Percentiles rank a stretch among this genome's conserved stretches.
These are phyloP conservation scores for Ascoidea tarda DNA, from an alignment of 805 yeast species.

Conservation along the genomic window DNA sequence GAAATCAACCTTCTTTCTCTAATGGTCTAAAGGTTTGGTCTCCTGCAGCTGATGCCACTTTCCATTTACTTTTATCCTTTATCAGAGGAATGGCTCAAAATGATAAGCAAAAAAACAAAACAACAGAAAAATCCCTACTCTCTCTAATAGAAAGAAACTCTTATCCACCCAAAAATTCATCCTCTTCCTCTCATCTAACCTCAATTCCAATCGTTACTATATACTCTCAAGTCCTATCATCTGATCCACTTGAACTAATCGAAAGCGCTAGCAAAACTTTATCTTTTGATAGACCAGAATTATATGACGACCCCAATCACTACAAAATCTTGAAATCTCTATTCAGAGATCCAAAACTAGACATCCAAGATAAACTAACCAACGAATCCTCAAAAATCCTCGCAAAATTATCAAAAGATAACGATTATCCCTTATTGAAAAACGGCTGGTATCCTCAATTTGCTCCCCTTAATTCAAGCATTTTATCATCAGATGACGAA, in stretches of 20 bases:
- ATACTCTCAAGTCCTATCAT: conserved; percentile 23
- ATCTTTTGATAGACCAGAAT: conserved; percentile 53
- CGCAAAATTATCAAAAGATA: conserved; percentile 19
- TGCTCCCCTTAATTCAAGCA: conserved; percentile 21
- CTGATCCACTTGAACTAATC: conserved; percentile 43
- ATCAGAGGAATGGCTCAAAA: conserved; percentile 63
- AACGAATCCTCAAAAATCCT: conserved; percentile 56
- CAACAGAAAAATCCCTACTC: conserved; percentile 54
- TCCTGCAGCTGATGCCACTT: conserved; percentile 73
- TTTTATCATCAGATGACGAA: conserved; percentile 18
- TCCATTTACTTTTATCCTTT: conserved; percentile 66
- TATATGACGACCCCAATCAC: conserved; percentile 66
- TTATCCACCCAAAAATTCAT: conserved; percentile 58
- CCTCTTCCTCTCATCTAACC: conserved; percentile 2
- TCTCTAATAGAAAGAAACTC: conserved; percentile 46
- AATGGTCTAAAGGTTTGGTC: conserved; percentile 70
- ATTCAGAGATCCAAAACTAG: conserved; percentile 40
- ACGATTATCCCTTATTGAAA: conserved; percentile 5
- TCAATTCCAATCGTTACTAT: conserved; percentile 42
- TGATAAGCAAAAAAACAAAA: conserved; percentile 37
- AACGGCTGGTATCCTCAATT: conserved; percentile 19
- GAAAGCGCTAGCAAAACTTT: conserved; percentile 43
- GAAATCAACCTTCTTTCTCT: conserved; percentile 28
- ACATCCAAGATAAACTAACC: conserved; percentile 50
- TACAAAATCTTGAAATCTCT: conserved; percentile 59